Base-by-base conservation (phyloP, 345 rosid genomes). In the Diplotaxis tenuifolia region DNA sequence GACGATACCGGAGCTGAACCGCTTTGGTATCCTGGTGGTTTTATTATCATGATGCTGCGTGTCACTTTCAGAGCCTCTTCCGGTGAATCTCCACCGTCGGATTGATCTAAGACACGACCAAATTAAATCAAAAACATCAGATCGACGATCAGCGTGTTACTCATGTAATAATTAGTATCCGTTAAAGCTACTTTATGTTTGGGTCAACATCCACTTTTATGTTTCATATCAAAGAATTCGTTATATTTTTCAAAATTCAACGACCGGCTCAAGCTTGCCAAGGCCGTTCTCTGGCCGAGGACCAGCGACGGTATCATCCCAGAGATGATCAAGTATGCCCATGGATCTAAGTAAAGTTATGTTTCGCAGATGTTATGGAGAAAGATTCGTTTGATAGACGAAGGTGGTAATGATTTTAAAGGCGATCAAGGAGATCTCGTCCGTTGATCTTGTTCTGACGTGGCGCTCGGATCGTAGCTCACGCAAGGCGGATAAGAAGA, bases 281-380 rank as follows among this genome's bases (percentile, higher is more conserved):
- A 92, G 97, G 78, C 98, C 99, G 83, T 72, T 84, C 18, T 96
- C 98, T 6, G 99, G 99, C 57, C 75, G 83, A 1, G 99, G 98
- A 25, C 99, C 99, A 67, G 99, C 99, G 70, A 92, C 94, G 72
- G 97, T 92, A 74, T 96, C 99, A 69, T 96, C 99, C 99, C 99
- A 96, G n/a, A 96, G 83, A 72, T 96, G 94, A 65, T 96, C 97
- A 16, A 92, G 96, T 9, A 96, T 80, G 29, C 99, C 82, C 99
- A 96, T 94, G 23, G 72, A 19, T 60, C n/a, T 11, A 7, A 54
- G 15, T 22, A 1, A 23, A 9, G 20, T 56, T 73, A 18, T 66
- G 1, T 29, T 3, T 60, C 18, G 2, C 38, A 68, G 4, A 71
- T 57, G 77, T 75, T 82, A 73, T 86, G 50, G 81, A 1, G 85